phyloP scores from a whole-genome alignment of 805 yeast species.

The Zygotorulaspora florentina region DNA sequence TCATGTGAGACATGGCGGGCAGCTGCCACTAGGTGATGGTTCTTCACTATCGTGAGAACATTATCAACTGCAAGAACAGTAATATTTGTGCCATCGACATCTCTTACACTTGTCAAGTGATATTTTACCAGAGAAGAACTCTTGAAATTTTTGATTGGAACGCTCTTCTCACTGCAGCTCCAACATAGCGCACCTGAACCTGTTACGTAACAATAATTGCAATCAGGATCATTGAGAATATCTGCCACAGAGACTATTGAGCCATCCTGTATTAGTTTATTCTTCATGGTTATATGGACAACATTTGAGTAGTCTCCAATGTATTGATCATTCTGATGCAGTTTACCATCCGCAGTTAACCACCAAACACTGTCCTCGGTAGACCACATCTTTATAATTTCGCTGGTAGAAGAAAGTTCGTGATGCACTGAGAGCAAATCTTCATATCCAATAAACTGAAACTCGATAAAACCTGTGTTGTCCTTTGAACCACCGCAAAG shows the following conservation, averaged over 20 bases:
- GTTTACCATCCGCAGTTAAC: slow-evolving; percentile 7
- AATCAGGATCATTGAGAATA: slow-evolving; percentile 8
- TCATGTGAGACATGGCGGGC: slow-evolving; percentile 1
- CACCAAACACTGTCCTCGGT: slow-evolving; percentile 15
- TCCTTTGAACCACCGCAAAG: slow-evolving; percentile 14
- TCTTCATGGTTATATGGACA: slow-evolving; percentile 6
- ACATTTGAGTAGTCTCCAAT: slow-evolving; percentile 2
- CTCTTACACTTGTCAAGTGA: slow-evolving; percentile 5
- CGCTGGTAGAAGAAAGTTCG: not conserved
- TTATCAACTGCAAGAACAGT: slow-evolving; percentile 11
- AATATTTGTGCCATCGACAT: slow-evolving; percentile 5
- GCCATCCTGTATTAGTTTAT: slow-evolving; percentile 1
- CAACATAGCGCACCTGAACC: slow-evolving; percentile 9
- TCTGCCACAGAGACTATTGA: slow-evolving; percentile 4
- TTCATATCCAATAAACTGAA: slow-evolving; percentile 7
- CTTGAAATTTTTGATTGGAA: not conserved
- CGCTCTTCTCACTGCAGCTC: slow-evolving; percentile 5
- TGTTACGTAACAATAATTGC: slow-evolving; percentile 8
- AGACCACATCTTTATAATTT: slow-evolving; percentile 6
- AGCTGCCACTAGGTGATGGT: not conserved
- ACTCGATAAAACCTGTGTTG: slow-evolving; percentile 14
- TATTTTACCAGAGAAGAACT: slow-evolving; percentile 5
- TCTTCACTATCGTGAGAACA: slow-evolving; percentile 8
- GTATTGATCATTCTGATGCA: slow-evolving; percentile 5
- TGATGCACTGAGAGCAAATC: slow-evolving; percentile 1